Evolutionary conservation across 2,329 filamentous ascomycete species (phyloP).

Genomic region (Periconia sp.): DNA sequence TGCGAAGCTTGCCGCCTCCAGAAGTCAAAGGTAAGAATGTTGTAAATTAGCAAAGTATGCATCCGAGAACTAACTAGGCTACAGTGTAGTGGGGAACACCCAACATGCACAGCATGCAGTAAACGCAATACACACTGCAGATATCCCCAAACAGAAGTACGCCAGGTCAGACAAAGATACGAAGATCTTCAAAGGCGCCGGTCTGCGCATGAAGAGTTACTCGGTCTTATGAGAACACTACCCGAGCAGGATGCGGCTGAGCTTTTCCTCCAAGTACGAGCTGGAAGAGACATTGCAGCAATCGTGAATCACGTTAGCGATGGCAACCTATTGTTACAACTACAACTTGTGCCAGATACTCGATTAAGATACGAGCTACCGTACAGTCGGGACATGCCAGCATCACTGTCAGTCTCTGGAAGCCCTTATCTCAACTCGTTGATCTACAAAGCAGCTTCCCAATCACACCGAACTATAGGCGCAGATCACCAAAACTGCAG

Average conservation of each 20-base stretch:
- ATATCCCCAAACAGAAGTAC: conserved; percentile 6
- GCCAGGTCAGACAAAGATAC: conserved; percentile 10
- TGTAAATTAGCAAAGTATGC: neutral
- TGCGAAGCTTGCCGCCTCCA: no score
- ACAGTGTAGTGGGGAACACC: conserved; percentile 12
- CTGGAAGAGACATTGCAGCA: no score
- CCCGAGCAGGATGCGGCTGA: no score
- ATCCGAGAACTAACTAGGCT: neutral
- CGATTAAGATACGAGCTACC: neutral
- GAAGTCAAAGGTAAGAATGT: neutral
- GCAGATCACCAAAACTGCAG: no score
- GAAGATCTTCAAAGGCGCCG: conserved; percentile 8
- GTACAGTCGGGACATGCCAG: neutral
- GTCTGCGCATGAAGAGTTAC: no score
- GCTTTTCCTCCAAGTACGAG: no score
- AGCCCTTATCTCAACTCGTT: no score
- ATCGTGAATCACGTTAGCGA: conserved; percentile 14
- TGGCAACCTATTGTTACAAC: no score
- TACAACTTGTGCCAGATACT: no score
- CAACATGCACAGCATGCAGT: conserved; percentile 7
- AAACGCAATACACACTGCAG: conserved; percentile 6
- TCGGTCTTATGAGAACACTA: no score
- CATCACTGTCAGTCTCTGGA: neutral
- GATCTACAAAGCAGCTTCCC: no score
- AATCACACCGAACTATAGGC: no score